Base-by-base conservation (phyloP, 2,329 filamentous ascomycete species). In the Dothideomycetes sp. region DNA sequence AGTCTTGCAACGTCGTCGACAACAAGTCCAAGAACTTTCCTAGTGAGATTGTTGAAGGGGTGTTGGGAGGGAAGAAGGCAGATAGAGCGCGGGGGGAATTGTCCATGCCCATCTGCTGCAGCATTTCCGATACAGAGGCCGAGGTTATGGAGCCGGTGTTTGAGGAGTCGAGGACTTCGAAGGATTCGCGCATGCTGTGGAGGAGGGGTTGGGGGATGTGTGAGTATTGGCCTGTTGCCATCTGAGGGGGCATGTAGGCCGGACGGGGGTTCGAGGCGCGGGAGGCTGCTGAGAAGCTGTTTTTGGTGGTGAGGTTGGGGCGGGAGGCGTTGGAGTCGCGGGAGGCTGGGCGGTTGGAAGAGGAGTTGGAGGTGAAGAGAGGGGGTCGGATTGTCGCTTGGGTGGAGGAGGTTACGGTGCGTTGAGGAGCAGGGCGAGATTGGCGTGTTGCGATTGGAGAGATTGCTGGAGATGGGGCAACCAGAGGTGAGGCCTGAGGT, bases 151-250 rank as follows among this genome's bases (percentile, higher is more conserved):
- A 69, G 13, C 89, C 88, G 55, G 91, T 86, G 54, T 86, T 88
- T 61, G 91, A 82, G 45, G 85, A 75, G 61, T 96, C 91, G 33
- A 98, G 71, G 45, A 95, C 87, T 61, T 93, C 85, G 61, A 96
- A 98, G 0, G 83, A 86, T 58, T 96, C 89, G 46, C 91, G 78
- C 63, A 98, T 75, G 52, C 85, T 84, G 54, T 88, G 78, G 24
- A 95, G 78, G 52, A 95, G 85, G 3, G 84, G 71, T 2, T 85
- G 79, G 25, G 89, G 83, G 29, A 96, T 64, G 54, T 84, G 81
- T 3, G 80, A 79, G 31, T 87, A 67, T 11, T 78, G 69, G 51
- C 71, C 77, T n/a, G 33, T 37, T 4, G 40, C 40, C 33, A 37
- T 37, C n/a, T 33, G 37, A 10, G 37, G 37, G 23, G 69, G 67